Conservation (phyloP, 306 rosid species). For the Cucumis cinereus region DNA sequence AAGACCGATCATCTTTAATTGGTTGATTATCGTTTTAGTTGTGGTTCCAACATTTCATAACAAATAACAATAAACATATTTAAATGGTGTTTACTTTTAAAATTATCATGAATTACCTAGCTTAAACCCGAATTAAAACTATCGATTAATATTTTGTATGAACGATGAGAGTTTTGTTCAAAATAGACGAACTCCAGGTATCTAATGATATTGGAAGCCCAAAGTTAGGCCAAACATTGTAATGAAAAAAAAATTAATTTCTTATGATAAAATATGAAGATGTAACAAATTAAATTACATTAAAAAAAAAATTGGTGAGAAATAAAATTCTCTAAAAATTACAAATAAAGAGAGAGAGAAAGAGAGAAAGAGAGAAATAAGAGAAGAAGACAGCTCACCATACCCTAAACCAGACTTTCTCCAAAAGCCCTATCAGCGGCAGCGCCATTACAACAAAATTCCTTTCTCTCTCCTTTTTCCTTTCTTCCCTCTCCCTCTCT, state of each 20-base stretch:
- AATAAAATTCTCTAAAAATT: neutral
- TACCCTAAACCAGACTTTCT: constrained; percentile 1
- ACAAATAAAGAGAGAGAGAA: neutral
- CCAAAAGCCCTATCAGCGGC: neutral
- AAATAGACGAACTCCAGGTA: too few relatives aligned
- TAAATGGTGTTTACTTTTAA: too few relatives aligned
- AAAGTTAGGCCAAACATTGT: neutral
- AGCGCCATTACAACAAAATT: neutral
- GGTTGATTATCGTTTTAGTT: too few relatives aligned
- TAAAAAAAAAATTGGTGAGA: neutral
- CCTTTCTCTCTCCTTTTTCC: neutral
- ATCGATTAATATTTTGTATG: neutral
- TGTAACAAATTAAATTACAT: neutral
- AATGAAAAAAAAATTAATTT: neutral
- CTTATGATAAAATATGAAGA: neutral
- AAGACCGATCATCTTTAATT: too few relatives aligned
- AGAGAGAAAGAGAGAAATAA: neutral
- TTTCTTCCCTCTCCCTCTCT: neutral
- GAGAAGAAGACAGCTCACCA: constrained; percentile 8
- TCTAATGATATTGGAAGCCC: neutral
- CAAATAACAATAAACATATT: too few relatives aligned
- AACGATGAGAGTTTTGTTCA: too few relatives aligned
- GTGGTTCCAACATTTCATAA: too few relatives aligned
- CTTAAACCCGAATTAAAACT: too few relatives aligned
- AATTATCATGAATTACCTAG: too few relatives aligned